phyloP scores from a whole-genome alignment of 371 early-diverging fungal genomes.

The Syncephalastrum monosporum region DNA sequence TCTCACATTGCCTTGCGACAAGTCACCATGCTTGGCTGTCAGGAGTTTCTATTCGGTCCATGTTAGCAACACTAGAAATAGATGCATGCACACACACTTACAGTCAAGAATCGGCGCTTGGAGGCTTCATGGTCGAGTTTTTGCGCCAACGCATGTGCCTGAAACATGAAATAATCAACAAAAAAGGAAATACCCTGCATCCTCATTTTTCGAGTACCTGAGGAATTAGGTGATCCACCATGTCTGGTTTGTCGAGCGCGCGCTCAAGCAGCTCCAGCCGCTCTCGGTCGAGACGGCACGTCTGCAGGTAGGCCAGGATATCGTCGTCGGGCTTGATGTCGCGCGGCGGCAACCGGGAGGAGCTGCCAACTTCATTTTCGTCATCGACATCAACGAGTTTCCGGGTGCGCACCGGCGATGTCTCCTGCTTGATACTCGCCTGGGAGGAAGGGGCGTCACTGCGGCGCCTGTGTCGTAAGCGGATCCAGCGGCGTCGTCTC shows the following conservation, averaged over 20 bases:
- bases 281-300: slow-evolving; percentile 42
- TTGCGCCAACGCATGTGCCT: not conserved
- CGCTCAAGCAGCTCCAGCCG: slow-evolving; percentile 18
- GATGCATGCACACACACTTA: slow-evolving; percentile 4
- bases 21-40: not conserved
- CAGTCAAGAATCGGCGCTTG: slow-evolving; percentile 25
- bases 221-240: slow-evolving; percentile 14
- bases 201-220: slow-evolving; percentile 6
- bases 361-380: slow-evolving; percentile 2
- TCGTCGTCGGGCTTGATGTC: slow-evolving; percentile 7
- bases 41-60: slow-evolving; percentile 1
- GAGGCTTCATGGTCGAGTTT: slow-evolving; percentile 30
- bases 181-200: not conserved
- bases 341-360: not conserved
- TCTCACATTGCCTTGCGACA: slow-evolving; percentile 1
- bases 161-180: slow-evolving; percentile 2
- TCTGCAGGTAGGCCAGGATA: slow-evolving; percentile 9
- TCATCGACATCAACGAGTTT: slow-evolving; percentile 13
- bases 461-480: slow-evolving; percentile 41
- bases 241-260: slow-evolving; percentile 13
- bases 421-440: not conserved
- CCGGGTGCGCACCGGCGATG: not conserved
- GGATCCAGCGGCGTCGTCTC: slow-evolving; percentile 62
- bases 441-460: not conserved
- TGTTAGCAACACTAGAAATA: not conserved